phyloP scores from a whole-genome alignment of 2,329 filamentous ascomycete genomes.

The Pyrenophora seminiperda region DNA sequence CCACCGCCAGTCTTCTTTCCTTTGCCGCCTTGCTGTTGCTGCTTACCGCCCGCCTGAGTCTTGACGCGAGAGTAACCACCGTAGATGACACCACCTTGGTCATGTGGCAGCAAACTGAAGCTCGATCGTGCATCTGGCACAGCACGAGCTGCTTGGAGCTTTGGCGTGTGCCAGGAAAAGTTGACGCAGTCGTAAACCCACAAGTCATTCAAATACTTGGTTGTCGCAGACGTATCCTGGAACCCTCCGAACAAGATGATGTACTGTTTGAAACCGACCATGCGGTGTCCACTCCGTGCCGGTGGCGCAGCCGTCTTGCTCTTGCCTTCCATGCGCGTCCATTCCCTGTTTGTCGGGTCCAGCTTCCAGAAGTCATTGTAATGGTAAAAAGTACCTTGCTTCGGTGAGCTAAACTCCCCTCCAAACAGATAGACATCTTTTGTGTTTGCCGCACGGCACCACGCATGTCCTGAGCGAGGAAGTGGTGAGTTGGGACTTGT shows the following conservation, averaged over 20 bases:
- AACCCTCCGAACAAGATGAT: slow-evolving; percentile 96
- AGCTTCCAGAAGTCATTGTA: slow-evolving; percentile 98
- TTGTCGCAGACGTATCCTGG: slow-evolving; percentile 93
- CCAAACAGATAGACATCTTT: slow-evolving; percentile 90
- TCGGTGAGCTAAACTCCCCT: slow-evolving; percentile 94
- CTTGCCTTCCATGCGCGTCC: slow-evolving; percentile 83
- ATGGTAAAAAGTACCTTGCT: slow-evolving; percentile 98
- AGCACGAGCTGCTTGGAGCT: slow-evolving; percentile 75
- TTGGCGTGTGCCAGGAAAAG: slow-evolving; percentile 81
- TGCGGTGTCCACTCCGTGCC: slow-evolving; percentile 87
- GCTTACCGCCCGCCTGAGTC: slow-evolving; percentile 62
- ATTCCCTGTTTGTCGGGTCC: slow-evolving; percentile 82
- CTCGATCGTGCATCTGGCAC: slow-evolving; percentile 91
- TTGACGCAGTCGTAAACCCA: slow-evolving; percentile 95
- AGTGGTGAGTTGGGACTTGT: slow-evolving; percentile 90
- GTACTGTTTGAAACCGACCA: slow-evolving; percentile 97
- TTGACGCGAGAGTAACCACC: slow-evolving; percentile 95
- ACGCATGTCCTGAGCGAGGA: slow-evolving; percentile 90
- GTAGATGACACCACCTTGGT: slow-evolving; percentile 85
- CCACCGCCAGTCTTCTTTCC: slow-evolving; percentile 57
- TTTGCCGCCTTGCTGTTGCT: slow-evolving; percentile 59
- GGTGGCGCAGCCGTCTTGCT: slow-evolving; percentile 80
- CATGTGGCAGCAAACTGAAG: slow-evolving; percentile 89
- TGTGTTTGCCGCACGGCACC: slow-evolving; percentile 86
- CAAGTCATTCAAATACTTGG: slow-evolving; percentile 88